These are phyloP conservation scores for Ceratobasidium sp. DNA, from an alignment of 1,284 basidiomycete genomes.

Conservation along the genomic window DNA sequence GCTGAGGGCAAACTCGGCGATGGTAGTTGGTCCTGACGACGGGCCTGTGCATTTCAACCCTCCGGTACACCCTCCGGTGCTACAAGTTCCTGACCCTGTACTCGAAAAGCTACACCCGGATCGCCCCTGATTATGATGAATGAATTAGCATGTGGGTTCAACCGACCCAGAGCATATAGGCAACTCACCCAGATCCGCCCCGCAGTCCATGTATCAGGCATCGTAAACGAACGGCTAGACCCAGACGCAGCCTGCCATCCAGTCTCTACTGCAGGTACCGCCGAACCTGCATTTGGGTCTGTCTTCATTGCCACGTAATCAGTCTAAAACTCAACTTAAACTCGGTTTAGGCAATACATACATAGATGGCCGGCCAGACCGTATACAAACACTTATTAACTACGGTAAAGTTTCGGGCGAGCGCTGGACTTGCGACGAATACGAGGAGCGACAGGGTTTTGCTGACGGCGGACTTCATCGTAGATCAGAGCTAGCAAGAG, in stretches of 20 bases:
- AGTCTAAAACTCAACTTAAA: slow-evolving; percentile 49
- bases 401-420: slow-evolving; percentile 63
- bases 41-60: slow-evolving; percentile 56
- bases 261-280: slow-evolving; percentile 53
- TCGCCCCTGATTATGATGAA: slow-evolving; percentile 58
- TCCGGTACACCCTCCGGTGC: slow-evolving; percentile 57
- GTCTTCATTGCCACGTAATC: slow-evolving; percentile 40
- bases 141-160: not conserved
- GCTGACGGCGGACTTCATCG: slow-evolving; percentile 42
- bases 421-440: slow-evolving; percentile 51
- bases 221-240: slow-evolving; percentile 60
- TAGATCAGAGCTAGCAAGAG: slow-evolving; percentile 34
- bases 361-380: slow-evolving; percentile 49
- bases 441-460: slow-evolving; percentile 52
- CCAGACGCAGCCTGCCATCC: slow-evolving; percentile 64
- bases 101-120: slow-evolving; percentile 64
- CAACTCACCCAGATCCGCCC: slow-evolving; percentile 64
- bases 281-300: slow-evolving; percentile 49
- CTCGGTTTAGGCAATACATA: slow-evolving; percentile 51
- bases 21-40: slow-evolving; percentile 57
- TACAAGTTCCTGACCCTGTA: slow-evolving; percentile 49
- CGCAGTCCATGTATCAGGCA: slow-evolving; percentile 65
- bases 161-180: not conserved
- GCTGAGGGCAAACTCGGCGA: slow-evolving; percentile 46
- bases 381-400: slow-evolving; percentile 42